These are phyloP conservation scores for Rauvolfia tetraphylla DNA, from an alignment of 257 asterid species.

Conservation along the genomic window DNA sequence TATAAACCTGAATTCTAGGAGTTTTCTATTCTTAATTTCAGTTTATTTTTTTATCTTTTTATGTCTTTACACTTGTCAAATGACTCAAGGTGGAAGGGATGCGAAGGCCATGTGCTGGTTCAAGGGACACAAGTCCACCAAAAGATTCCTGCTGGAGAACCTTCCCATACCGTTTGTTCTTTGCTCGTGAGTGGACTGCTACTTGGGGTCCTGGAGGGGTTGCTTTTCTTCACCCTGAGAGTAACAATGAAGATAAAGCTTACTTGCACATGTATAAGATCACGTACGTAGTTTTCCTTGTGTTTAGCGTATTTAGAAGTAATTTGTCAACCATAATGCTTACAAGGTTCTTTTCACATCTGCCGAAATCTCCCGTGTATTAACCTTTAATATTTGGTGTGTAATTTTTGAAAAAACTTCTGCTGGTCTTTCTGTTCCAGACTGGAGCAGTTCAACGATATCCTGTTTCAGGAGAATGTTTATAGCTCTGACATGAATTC, in stretches of 20 bases:
- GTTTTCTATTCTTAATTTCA: neutral
- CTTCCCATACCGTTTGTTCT: constrained; percentile 78
- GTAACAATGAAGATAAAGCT: constrained; percentile 55
- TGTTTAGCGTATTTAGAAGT: neutral
- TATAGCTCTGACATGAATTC: constrained; percentile 35
- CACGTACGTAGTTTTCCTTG: constrained; percentile 50
- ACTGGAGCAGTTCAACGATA: constrained; percentile 91
- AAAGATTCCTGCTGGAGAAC: constrained; percentile 62
- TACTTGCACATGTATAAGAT: constrained; percentile 74
- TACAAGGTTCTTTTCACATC: neutral
- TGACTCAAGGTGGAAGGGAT: constrained; percentile 73
- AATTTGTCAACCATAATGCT: neutral
- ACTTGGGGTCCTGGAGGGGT: constrained; percentile 99
- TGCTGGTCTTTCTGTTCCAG: constrained; percentile 33
- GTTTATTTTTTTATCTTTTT: neutral
- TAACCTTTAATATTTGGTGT: neutral
- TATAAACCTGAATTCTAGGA: neutral
- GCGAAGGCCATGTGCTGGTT: constrained; percentile 65
- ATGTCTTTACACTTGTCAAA: constrained; percentile 2
- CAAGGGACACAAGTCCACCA: constrained; percentile 68
- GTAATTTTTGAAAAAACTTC: neutral
- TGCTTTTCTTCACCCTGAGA: constrained; percentile 83
- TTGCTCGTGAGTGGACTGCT: constrained; percentile 59
- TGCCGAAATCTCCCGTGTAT: neutral
- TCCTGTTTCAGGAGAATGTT: constrained; percentile 72